Evolutionary conservation across 2,329 filamentous ascomycete species (phyloP), one percentile per base, ranked within the genome.

Genomic region (Bipolaris cookei): DNA sequence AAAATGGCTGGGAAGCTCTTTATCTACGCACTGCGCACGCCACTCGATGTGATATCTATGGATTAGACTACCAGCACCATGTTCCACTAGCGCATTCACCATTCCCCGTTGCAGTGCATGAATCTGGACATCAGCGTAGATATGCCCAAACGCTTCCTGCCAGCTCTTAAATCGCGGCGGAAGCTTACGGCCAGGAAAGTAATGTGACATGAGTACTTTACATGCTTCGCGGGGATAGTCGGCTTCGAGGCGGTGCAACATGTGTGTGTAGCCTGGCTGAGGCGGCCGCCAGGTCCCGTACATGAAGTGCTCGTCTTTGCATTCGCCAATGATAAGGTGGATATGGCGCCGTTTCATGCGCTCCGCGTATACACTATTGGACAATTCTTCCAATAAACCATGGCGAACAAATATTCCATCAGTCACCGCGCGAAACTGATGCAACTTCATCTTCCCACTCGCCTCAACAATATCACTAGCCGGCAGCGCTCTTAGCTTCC

Each of bases 41-140:
- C 80, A 84, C 47, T 86, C 81, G 55, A 86, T 80, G 1, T 83
- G 77, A 61, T 86, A 86, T 2, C 84, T 73, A 41, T 81, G 75
- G 0, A 86, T 61, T 5, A 84, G 72, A 46, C 77, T 70, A 4
- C 77, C 80, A 0, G 79, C 77, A 0, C 79, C 80, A 3, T 75
- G 76, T 14, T 70, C 64, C 0, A 76, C 76, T 1, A 86, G 73
- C 0, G 77, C 76, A 34, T 79, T 70, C 4, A 81, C 73, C 54
- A 86, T 79, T 0, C 84, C 84, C 6, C 83, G 79, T 66, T 84
- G 78, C 14, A 84, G 78, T 16, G 75, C 72, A 62, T 86, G 80
- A 7, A 86, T 81, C 64, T 86, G 84, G 58, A 85, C 80, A 51
- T 85, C 81, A 3, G 84, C 83, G 60, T 86, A 86, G 5, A 86